Conservation (phyloP, 78 protist species). For the Pirum gemmata region DNA sequence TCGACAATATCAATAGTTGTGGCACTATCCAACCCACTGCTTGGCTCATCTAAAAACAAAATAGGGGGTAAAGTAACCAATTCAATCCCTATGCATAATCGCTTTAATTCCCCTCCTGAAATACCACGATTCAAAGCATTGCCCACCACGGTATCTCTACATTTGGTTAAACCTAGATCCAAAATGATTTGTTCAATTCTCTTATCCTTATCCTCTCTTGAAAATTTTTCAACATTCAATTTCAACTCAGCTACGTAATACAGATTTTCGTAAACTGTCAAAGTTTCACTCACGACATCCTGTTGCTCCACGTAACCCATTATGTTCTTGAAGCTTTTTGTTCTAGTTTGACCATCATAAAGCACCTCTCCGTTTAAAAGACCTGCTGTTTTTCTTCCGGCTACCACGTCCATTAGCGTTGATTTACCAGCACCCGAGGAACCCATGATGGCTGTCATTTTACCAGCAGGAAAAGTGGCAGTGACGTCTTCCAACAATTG, state of each 20-base stretch:
- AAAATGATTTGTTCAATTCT: background rate
- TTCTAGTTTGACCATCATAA: background rate
- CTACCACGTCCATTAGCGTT: background rate
- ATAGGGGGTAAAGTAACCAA: constrained; percentile 50
- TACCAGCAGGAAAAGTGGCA: background rate
- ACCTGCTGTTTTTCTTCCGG: background rate
- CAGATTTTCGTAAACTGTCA: background rate
- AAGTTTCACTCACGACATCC: background rate
- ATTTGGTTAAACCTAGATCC: background rate
- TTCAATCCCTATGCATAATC: constrained; percentile 47
- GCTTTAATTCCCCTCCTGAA: constrained; percentile 60
- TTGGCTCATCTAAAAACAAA: constrained; percentile 70
- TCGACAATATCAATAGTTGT: too few species aligned
- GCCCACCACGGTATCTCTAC: background rate
- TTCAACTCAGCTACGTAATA: background rate
- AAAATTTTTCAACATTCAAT: too few species aligned
- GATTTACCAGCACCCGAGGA: background rate
- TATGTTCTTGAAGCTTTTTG: background rate
- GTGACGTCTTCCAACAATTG: background rate
- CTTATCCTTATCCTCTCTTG: too few species aligned
- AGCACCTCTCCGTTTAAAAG: background rate
- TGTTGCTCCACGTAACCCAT: background rate
- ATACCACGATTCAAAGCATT: background rate
- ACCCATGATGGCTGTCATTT: background rate
- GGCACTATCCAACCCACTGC: too few species aligned